Conservation (phyloP, 73 alveolate genomes). For the Tetrahymena elliotti region DNA sequence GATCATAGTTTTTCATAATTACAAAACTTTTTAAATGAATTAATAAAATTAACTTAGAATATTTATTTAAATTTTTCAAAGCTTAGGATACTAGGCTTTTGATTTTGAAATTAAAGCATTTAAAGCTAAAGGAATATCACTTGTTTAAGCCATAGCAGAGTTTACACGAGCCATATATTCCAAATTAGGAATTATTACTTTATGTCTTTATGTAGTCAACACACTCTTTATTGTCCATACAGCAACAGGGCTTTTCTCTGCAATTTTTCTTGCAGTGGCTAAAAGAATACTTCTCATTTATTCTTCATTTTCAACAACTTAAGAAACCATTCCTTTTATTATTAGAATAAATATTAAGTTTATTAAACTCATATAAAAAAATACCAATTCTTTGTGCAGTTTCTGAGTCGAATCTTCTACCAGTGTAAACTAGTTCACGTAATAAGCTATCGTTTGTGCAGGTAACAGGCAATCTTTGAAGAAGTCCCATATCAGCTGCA, state of each 20-base stretch:
- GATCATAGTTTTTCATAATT: no score
- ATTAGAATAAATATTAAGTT: background rate
- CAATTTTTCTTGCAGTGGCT: constrained; percentile 38
- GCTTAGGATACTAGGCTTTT: constrained; percentile 43
- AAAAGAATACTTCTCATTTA: constrained; percentile 23
- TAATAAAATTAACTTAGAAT: background rate
- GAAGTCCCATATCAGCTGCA: constrained; percentile 60
- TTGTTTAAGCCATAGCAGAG: constrained; percentile 30
- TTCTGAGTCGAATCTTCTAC: constrained; percentile 39
- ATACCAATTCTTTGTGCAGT: constrained; percentile 46
- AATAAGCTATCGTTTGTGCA: constrained; percentile 33
- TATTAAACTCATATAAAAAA: background rate
- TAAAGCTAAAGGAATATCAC: constrained; percentile 36
- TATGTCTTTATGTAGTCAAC: constrained; percentile 42
- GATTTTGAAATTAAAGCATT: constrained; percentile 15
- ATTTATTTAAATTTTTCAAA: constrained; percentile 6
- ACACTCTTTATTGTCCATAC: constrained; percentile 21
- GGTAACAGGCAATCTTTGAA: constrained; percentile 42
- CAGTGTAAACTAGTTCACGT: constrained; percentile 59
- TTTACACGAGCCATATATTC: constrained; percentile 27
- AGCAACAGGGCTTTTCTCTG: constrained; percentile 54
- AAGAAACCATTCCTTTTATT: background rate
- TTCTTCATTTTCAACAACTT: constrained; percentile 27
- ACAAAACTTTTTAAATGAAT: background rate
- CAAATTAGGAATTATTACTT: constrained; percentile 44